These are phyloP conservation scores for Aspergillus kassunensis DNA, from an alignment of 495 filamentous ascomycete species.

Conservation along the genomic window DNA sequence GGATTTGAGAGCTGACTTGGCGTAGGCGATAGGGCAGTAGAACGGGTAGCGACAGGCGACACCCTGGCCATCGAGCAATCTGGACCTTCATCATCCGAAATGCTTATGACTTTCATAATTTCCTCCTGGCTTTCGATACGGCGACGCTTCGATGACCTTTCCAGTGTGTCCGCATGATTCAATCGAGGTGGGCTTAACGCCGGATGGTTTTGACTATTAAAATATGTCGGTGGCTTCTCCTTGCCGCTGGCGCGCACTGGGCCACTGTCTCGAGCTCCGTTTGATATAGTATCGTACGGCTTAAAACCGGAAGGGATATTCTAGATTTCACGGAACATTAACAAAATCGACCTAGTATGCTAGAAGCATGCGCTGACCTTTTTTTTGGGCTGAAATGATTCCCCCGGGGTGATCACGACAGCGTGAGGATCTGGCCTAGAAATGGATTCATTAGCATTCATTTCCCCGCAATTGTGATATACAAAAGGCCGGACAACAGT, in stretches of 20 bases:
- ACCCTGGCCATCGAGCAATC: constrained; percentile 10
- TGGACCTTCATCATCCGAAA: constrained; percentile 14
- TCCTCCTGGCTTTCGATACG: constrained; percentile 21
- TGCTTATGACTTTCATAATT: neutral
- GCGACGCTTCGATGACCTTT: constrained; percentile 30
- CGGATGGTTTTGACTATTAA: neutral
- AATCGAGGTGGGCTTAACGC: constrained; percentile 1
- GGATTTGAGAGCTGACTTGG: constrained; percentile 20
- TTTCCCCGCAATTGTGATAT: neutral
- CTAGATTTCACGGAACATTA: neutral
- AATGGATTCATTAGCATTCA: neutral
- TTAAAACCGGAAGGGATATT: constrained; percentile 18
- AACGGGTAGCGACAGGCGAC: constrained; percentile 7
- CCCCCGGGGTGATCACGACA: constrained; percentile 21
- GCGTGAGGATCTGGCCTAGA: constrained; percentile 17
- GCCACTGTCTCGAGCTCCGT: constrained; percentile 32
- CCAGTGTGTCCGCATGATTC: constrained; percentile 16
- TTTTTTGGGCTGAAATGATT: constrained; percentile 11
- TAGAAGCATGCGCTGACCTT: constrained; percentile 7
- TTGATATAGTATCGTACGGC: constrained; percentile 30
- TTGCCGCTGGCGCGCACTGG: constrained; percentile 34
- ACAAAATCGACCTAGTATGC: neutral
- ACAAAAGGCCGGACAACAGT: neutral
- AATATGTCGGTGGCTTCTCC: neutral
- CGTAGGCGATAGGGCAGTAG: constrained; percentile 17